phyloP scores from a whole-genome alignment of 768 basidiomycete genomes.

The Trametes punicea region DNA sequence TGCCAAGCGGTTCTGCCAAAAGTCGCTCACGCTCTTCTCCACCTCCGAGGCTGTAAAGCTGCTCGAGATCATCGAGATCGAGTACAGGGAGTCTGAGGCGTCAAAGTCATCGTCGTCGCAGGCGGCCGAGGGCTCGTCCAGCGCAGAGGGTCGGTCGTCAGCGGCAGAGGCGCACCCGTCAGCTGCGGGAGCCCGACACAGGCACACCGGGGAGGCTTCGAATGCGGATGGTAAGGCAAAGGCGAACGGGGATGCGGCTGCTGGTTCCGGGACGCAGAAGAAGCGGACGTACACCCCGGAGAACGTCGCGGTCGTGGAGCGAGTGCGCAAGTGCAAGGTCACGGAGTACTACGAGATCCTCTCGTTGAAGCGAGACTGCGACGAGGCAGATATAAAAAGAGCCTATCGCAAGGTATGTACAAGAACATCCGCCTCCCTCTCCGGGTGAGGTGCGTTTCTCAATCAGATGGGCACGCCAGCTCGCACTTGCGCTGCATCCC shows the following conservation, averaged over 20 bases:
- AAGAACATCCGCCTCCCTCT: too few species aligned
- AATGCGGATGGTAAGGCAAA: conserved; percentile 48
- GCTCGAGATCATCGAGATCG: conserved; percentile 61
- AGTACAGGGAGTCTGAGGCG: conserved; percentile 36
- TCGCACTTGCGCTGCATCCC: conserved; percentile 86
- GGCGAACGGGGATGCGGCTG: conserved; percentile 44
- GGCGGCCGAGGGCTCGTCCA: conserved; percentile 27
- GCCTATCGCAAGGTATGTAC: conserved; percentile 89
- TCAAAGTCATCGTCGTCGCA: conserved; percentile 36
- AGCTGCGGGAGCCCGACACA: conserved; percentile 65
- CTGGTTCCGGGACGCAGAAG: conserved; percentile 38
- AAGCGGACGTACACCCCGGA: conserved; percentile 88
- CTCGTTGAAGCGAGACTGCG: conserved; percentile 72
- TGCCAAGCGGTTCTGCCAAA: conserved; percentile 86
- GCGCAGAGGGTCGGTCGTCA: conserved; percentile 38
- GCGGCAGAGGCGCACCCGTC: conserved; percentile 70
- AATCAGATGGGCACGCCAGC: conserved; percentile 38
- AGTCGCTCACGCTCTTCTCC: conserved; percentile 78
- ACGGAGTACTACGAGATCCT: conserved; percentile 95
- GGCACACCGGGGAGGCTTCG: conserved; percentile 36
- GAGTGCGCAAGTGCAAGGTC: conserved; percentile 80
- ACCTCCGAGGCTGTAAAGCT: conserved; percentile 73
- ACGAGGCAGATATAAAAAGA: conserved; percentile 85
- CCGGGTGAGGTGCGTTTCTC: neutral
- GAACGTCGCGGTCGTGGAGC: conserved; percentile 77